phyloP scores from a whole-genome alignment of 257 asterid genomes.

The Anisodus tanguticus region DNA sequence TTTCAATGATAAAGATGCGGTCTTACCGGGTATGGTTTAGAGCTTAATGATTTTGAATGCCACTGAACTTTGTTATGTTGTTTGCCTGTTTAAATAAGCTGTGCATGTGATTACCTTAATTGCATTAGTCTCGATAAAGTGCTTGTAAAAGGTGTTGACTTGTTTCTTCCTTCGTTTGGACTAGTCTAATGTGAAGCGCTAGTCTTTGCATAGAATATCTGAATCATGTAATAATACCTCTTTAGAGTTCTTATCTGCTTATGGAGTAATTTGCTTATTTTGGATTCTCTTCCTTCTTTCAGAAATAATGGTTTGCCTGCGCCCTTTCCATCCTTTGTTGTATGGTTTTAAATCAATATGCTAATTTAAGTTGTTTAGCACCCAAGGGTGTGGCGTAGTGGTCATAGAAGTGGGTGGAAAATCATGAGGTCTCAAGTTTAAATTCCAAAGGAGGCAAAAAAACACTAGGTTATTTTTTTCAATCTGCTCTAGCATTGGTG shows the following conservation, averaged over 20 bases:
- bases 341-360: neutral
- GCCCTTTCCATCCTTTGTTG: neutral
- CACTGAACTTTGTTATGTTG: neutral
- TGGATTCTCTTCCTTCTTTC: neutral
- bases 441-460: neutral
- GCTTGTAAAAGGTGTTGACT: neutral
- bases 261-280: neutral
- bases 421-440: neutral
- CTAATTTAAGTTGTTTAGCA: neutral
- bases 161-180: neutral
- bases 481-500: too few relatives aligned
- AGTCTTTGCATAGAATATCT: neutral
- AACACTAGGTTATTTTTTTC: neutral
- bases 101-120: neutral
- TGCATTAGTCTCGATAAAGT: neutral
- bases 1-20: conserved; percentile 35
- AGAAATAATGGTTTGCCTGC: neutral
- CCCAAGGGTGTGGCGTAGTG: neutral
- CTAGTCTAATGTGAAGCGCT: neutral
- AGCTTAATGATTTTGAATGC: conserved; percentile 1
- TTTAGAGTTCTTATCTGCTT: neutral
- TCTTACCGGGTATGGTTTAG: conserved; percentile 47
- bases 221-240: neutral
- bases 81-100: neutral
- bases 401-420: neutral